These are phyloP conservation scores for Alisma plantagoaquatica DNA, from an alignment of 106 monocot species.

Conservation along the genomic window DNA sequence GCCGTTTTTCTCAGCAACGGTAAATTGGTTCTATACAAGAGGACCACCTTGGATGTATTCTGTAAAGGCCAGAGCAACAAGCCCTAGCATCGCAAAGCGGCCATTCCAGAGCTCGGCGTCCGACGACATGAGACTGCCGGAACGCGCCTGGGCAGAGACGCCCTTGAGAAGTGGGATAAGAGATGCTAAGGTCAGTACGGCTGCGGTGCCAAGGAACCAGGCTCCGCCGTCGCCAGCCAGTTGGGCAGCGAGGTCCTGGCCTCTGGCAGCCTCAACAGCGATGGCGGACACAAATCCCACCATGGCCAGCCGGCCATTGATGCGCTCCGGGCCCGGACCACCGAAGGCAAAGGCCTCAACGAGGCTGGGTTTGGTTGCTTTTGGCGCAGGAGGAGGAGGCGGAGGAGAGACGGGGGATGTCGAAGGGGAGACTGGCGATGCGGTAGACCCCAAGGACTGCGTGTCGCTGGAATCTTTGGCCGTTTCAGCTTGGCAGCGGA, in stretches of 20 bases:
- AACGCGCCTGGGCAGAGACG: conserved; percentile 26
- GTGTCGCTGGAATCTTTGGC: too few relatives aligned
- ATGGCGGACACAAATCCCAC: conserved; percentile 51
- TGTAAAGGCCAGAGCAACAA: conserved; percentile 63
- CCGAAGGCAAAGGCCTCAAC: conserved; percentile 50
- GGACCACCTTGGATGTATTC: conserved; percentile 65
- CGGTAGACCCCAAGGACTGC: background rate
- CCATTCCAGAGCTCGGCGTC: conserved; percentile 78
- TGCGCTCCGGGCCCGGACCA: conserved; percentile 65
- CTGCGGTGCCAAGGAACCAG: conserved; percentile 30
- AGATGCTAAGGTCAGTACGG: conserved; percentile 36
- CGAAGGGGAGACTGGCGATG: background rate
- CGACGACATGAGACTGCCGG: conserved; percentile 30
- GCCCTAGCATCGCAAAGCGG: conserved; percentile 64
- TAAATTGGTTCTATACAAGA: conserved; percentile 32
- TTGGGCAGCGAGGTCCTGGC: conserved; percentile 37
- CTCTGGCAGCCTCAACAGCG: conserved; percentile 40
- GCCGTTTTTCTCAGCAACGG: too few relatives aligned
- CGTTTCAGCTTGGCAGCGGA: too few relatives aligned
- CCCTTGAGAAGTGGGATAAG: conserved; percentile 56
- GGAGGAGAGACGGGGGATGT: background rate
- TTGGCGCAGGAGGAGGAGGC: background rate
- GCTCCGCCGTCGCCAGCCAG: conserved; percentile 29
- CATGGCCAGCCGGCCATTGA: conserved; percentile 76
- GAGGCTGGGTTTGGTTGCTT: conserved; percentile 33